A percentile compares a stretch with the other conserved stretches of the same genome.
Conservation (phyloP, 1,139 yeast genomes). For the Saccharomycopsis crataegensis region DNA sequence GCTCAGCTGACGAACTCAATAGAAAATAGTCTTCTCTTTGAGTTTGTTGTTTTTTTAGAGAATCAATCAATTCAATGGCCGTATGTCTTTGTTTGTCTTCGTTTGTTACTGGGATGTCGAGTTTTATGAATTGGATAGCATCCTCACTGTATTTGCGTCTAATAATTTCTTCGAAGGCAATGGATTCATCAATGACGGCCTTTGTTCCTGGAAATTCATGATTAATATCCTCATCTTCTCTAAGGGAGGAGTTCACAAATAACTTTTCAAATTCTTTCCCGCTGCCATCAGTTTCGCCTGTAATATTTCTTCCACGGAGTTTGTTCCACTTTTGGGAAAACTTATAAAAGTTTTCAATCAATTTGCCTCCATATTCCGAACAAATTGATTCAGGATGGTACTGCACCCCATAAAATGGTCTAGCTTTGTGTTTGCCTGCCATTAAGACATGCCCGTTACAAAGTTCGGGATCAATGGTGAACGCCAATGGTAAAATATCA, state of each 20-base stretch:
- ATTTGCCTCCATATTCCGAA: conserved; percentile 53
- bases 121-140: too few relatives aligned
- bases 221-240: too few relatives aligned
- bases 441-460: conserved; percentile 42
- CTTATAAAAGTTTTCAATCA: conserved; percentile 57
- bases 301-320: not conserved
- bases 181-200: too few relatives aligned
- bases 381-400: conserved; percentile 96
- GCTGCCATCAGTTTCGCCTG: not conserved
- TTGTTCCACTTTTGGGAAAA: conserved; percentile 40
- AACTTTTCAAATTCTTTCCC: not conserved
- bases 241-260: not conserved
- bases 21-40: conserved; percentile 40
- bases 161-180: too few relatives aligned
- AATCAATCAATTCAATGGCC: too few relatives aligned
- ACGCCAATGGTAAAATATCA: conserved; percentile 49
- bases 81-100: too few relatives aligned
- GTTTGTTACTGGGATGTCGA: too few relatives aligned
- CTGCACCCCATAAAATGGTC: conserved; percentile 89
- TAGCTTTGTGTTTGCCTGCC: conserved; percentile 60
- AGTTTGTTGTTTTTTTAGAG: too few relatives aligned
- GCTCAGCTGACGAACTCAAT: conserved; percentile 67
- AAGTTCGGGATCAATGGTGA: conserved; percentile 32
- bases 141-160: too few relatives aligned
- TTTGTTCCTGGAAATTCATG: too few relatives aligned